Conservation (phyloP, 305 asterid genomes). For the Stenogyne calaminthoides region DNA sequence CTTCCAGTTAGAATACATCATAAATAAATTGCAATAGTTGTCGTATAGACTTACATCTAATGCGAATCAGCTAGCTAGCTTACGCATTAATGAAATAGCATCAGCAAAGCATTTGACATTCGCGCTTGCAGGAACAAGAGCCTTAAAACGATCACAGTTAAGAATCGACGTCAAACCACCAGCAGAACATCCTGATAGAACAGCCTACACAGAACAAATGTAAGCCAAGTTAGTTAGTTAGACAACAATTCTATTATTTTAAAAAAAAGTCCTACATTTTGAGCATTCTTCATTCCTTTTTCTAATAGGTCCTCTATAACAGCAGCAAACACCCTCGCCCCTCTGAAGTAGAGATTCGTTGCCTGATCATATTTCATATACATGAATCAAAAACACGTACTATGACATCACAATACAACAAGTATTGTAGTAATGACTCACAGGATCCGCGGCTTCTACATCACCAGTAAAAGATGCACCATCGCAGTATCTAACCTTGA, state of each 20-base stretch:
- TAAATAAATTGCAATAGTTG: neutral
- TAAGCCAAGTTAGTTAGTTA: too few relatives aligned
- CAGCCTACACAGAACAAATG: conserved; percentile 42
- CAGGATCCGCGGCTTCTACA: conserved; percentile 77
- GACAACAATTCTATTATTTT: neutral
- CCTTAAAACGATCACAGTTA: conserved; percentile 63
- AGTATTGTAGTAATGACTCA: conserved; percentile 33
- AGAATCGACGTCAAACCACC: conserved; percentile 72
- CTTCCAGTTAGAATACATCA: conserved; percentile 36
- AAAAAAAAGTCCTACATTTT: conserved; percentile 58
- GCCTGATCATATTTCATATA: conserved; percentile 38
- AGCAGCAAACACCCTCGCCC: conserved; percentile 68
- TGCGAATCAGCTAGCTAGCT: conserved; percentile 16
- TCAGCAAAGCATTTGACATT: conserved; percentile 77
- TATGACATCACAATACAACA: neutral
- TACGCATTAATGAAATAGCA: conserved; percentile 74
- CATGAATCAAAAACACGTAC: neutral
- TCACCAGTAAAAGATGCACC: conserved; percentile 97
- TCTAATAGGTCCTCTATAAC: conserved; percentile 60
- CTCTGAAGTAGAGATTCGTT: conserved; percentile 69
- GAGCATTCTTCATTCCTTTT: conserved; percentile 67
- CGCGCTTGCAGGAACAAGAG: conserved; percentile 48
- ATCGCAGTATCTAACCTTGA: conserved; percentile 88
- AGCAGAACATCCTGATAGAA: conserved; percentile 77
- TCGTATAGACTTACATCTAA: neutral